Base-by-base conservation (phyloP, 352 stramenopile genomes). In the Peronospora tabacina region DNA sequence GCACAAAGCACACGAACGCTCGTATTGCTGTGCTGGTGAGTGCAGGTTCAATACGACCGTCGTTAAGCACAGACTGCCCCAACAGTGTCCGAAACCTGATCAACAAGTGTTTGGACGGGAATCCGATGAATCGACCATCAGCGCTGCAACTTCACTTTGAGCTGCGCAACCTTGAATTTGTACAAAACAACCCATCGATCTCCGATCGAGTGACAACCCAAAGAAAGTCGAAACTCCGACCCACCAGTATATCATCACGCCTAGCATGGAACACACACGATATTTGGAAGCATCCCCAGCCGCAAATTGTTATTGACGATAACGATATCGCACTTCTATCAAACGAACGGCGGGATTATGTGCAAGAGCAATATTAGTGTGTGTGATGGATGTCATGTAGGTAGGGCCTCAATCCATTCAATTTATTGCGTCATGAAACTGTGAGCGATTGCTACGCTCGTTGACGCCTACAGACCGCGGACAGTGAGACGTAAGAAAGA, bases 61-160 rank as follows among this genome's bases (percentile, higher is more conserved):
- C 55, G 1, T 42, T 88, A 13, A 58, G 56, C 7, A 20, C 20
- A 2, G 67, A 85, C 26, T 88, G 78, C 24, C 80, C 80, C 0
- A 30, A 45, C 3, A 66, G 50, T 20, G 63, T 90, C 2, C 63
- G 58, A 0, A 51, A 67, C 3, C 43, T 90, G 15, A 61, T 76
- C 7, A 28, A 58, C 9, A 66, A 72, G 16, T 90, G 78, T 32
- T 30, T 90, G 7, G 64, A 73, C 9, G 49, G 65, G 24, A 56
- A 81, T 32, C 71, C 74, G 4, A 17, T 15, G 7, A 68, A 72
- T 17, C 73, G 78, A 4, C 78, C 78, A 22, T 76, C 64, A 2
- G 78, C 79, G 1, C 32, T 88, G 39, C 64, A 90, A 46, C 50
- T 90, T 19, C 78, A 87, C 46, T 88, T 79, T 42, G 69, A 77